Evolutionary conservation across 441 rosid genomes (phyloP).

Genomic region (Gossypium lobatum): DNA sequence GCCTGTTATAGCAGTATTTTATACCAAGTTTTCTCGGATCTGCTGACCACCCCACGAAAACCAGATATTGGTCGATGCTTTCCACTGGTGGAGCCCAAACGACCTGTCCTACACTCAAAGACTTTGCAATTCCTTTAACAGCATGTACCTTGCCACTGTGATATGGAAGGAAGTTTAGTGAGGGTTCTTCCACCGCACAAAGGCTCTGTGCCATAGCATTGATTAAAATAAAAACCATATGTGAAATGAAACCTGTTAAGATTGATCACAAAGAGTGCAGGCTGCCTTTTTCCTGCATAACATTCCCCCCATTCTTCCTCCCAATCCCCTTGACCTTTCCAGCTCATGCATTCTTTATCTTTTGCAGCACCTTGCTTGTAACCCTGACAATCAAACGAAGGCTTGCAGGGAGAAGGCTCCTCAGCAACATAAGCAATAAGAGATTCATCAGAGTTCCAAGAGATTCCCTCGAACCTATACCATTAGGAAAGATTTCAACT

Average conservation of each 20-base stretch:
- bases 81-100: slow-evolving; percentile 69
- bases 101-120: slow-evolving; percentile 83
- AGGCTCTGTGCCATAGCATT: background rate
- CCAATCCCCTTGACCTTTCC: slow-evolving; percentile 98
- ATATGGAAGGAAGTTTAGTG: background rate
- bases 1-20: slow-evolving; percentile 80
- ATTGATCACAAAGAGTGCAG: slow-evolving; percentile 65
- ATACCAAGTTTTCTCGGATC: slow-evolving; percentile 81
- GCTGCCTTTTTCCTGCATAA: slow-evolving; percentile 78
- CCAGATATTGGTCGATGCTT: slow-evolving; percentile 48
- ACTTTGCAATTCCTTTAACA: slow-evolving; percentile 61
- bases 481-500: slow-evolving; percentile 16
- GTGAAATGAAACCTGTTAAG: slow-evolving; percentile 49
- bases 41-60: slow-evolving; percentile 83
- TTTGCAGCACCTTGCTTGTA: slow-evolving; percentile 45
- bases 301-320: slow-evolving; percentile 98
- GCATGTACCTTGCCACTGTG: slow-evolving; percentile 68
- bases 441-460: slow-evolving; percentile 85
- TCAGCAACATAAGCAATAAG: slow-evolving; percentile 81
- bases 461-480: slow-evolving; percentile 88
- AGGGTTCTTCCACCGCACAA: background rate
- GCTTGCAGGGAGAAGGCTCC: slow-evolving; percentile 61
- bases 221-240: slow-evolving; percentile 10
- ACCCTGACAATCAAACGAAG: slow-evolving; percentile 52
- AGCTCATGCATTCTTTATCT: slow-evolving; percentile 63